Percentiles rank a stretch among this genome's conserved stretches.
These are phyloP conservation scores for Colletotrichum melonis DNA, from an alignment of 2,329 filamentous ascomycete species.

Conservation along the genomic window DNA sequence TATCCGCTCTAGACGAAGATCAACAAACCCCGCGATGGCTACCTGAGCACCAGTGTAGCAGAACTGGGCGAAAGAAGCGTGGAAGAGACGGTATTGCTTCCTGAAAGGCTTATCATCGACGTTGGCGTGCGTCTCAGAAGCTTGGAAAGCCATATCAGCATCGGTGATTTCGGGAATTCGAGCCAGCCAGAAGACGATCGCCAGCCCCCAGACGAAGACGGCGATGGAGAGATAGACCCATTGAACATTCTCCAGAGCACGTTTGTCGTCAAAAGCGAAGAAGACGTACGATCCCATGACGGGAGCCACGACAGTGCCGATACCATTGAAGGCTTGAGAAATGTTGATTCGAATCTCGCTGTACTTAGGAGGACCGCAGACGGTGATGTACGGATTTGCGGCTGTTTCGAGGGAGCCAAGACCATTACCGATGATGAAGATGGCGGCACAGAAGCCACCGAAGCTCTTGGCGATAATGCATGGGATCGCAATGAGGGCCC, in stretches of 20 bases:
- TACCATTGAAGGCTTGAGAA: conserved; percentile 64
- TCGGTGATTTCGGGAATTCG: conserved; percentile 78
- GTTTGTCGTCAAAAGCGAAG: conserved; percentile 62
- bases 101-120: conserved; percentile 64
- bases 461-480: conserved; percentile 61
- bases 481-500: conserved; percentile 67
- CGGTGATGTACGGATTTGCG: conserved; percentile 73
- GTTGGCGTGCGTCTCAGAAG: conserved; percentile 53
- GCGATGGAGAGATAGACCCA: conserved; percentile 83
- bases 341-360: conserved; percentile 65
- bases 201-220: conserved; percentile 75
- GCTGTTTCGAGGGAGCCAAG: conserved; percentile 81
- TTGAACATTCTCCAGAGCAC: conserved; percentile 73
- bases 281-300: conserved; percentile 80
- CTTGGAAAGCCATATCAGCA: conserved; percentile 73
- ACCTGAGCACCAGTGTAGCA: conserved; percentile 82
- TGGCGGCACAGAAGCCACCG: conserved; percentile 77
- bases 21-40: conserved; percentile 71
- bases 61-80: conserved; percentile 81
- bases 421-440: conserved; percentile 81
- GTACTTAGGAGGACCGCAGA: conserved; percentile 65
- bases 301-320: conserved; percentile 71
- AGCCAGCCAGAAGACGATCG: conserved; percentile 73
- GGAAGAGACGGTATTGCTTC: conserved; percentile 82
- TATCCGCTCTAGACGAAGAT: no score